A percentile compares a stretch with the other conserved stretches of the same genome.
These are phyloP conservation scores for Flueggea neowawraea DNA, from an alignment of 441 rosid genomes.

Conservation along the genomic window DNA sequence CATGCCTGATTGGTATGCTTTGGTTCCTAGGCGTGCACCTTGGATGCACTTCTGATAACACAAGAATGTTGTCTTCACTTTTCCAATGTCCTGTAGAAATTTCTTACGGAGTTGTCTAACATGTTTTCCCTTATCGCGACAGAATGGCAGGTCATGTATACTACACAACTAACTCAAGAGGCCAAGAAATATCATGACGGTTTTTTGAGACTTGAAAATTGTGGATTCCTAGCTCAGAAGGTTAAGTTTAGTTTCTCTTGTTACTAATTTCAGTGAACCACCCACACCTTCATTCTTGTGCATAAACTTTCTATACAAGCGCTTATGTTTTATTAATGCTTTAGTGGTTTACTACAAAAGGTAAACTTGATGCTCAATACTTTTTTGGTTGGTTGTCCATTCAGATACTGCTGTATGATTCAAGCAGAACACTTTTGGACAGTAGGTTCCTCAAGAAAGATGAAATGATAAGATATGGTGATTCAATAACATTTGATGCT, in stretches of 20 bases:
- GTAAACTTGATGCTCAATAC: not conserved
- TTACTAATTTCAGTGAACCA: slow-evolving; percentile 10
- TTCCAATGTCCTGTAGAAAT: not conserved
- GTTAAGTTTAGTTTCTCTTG: slow-evolving; percentile 20
- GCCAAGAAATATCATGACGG: slow-evolving; percentile 66
- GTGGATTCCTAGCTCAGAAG: slow-evolving; percentile 43
- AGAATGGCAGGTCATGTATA: slow-evolving; percentile 57
- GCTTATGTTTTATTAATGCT: not conserved
- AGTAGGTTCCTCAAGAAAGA: slow-evolving; percentile 51
- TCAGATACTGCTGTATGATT: slow-evolving; percentile 50
- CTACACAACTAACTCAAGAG: slow-evolving; percentile 48
- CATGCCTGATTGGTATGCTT: no score
- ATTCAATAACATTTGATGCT: slow-evolving; percentile 36
- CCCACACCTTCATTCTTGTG: not conserved
- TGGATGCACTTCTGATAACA: not conserved
- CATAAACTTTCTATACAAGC: slow-evolving; percentile 1
- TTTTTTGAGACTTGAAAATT: slow-evolving; percentile 25
- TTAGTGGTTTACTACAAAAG: not conserved
- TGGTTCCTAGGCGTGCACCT: no score
- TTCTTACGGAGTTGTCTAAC: slow-evolving; percentile 1
- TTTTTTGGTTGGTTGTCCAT: slow-evolving; percentile 11
- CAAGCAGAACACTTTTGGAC: slow-evolving; percentile 34
- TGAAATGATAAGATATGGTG: slow-evolving; percentile 37
- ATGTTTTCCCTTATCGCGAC: slow-evolving; percentile 2
- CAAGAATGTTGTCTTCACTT: not conserved